Conservation (phyloP, 1,284 basidiomycete genomes). For the Leucoagaricus sp. region DNA sequence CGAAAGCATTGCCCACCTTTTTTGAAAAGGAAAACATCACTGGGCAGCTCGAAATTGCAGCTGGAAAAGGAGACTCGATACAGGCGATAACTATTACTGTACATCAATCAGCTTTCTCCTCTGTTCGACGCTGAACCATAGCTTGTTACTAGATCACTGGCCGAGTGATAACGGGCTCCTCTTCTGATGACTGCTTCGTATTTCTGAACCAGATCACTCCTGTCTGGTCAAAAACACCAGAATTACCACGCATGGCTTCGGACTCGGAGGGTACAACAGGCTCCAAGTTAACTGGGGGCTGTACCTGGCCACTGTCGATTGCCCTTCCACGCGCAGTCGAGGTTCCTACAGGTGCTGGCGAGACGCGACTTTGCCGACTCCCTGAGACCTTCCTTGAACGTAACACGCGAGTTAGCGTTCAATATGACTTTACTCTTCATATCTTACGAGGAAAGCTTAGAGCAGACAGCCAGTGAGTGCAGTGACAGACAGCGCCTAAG, state of each 20-base stretch:
- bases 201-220: constrained; percentile 42
- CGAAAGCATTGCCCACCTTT: constrained; percentile 46
- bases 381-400: constrained; percentile 52
- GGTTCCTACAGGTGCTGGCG: constrained; percentile 34
- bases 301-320: constrained; percentile 47
- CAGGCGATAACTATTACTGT: constrained; percentile 44
- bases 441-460: constrained; percentile 48
- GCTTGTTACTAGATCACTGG: constrained; percentile 40
- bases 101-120: constrained; percentile 16
- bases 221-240: constrained; percentile 46
- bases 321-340: constrained; percentile 40
- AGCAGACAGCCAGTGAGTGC: constrained; percentile 44
- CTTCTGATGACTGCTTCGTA: constrained; percentile 38
- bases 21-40: constrained; percentile 51
- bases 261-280: constrained; percentile 37
- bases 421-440: constrained; percentile 46
- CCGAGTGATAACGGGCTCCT: constrained; percentile 46
- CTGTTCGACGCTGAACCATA: background rate
- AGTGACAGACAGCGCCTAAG: too few species aligned
- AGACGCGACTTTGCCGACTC: constrained; percentile 37
- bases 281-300: constrained; percentile 42
- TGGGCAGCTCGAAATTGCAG: constrained; percentile 42
- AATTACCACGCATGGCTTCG: constrained; percentile 38
- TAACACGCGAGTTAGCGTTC: constrained; percentile 43
- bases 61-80: constrained; percentile 48